These are phyloP conservation scores for Fragilariopsis cylindrus DNA, from an alignment of 108 stramenopile genomes.

Conservation along the genomic window DNA sequence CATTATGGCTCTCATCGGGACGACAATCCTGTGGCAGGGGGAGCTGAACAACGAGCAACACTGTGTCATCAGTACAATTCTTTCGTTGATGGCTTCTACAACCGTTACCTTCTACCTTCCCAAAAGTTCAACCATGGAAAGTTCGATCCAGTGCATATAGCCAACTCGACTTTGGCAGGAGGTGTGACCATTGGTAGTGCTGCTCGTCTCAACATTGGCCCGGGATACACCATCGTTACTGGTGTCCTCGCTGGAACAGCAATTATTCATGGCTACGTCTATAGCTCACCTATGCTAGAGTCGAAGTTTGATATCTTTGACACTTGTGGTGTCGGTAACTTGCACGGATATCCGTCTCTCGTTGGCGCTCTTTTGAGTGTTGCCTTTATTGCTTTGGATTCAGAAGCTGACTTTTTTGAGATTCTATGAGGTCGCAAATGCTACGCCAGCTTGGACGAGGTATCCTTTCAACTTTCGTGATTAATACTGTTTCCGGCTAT, in stretches of 20 bases:
- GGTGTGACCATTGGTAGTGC: constrained; percentile 58
- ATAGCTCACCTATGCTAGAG: constrained; percentile 28
- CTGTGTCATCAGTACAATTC: constrained; percentile 49
- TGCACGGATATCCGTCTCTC: constrained; percentile 42
- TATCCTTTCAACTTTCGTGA: too few species aligned
- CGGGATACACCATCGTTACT: constrained; percentile 32
- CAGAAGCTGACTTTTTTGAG: constrained; percentile 36
- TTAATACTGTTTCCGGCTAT: too few species aligned
- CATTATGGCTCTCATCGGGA: constrained; percentile 52
- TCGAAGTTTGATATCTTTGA: constrained; percentile 30
- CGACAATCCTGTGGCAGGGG: constrained; percentile 49
- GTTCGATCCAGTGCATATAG: constrained; percentile 50
- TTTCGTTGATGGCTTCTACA: constrained; percentile 43
- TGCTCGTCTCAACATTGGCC: constrained; percentile 40
- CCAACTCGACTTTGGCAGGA: constrained; percentile 62
- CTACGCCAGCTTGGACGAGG: too few species aligned
- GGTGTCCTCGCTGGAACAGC: constrained; percentile 33
- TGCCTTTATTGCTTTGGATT: constrained; percentile 32
- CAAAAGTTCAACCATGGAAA: constrained; percentile 36
- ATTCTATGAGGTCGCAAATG: too few species aligned
- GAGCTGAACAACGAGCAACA: constrained; percentile 19
- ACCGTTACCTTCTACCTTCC: constrained; percentile 41
- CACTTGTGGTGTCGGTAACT: constrained; percentile 47
- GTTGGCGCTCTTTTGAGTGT: constrained; percentile 39
- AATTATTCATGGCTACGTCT: constrained; percentile 39